phyloP scores from a whole-genome alignment of 108 stramenopile genomes.

The Hondaea fermentalgiana region DNA sequence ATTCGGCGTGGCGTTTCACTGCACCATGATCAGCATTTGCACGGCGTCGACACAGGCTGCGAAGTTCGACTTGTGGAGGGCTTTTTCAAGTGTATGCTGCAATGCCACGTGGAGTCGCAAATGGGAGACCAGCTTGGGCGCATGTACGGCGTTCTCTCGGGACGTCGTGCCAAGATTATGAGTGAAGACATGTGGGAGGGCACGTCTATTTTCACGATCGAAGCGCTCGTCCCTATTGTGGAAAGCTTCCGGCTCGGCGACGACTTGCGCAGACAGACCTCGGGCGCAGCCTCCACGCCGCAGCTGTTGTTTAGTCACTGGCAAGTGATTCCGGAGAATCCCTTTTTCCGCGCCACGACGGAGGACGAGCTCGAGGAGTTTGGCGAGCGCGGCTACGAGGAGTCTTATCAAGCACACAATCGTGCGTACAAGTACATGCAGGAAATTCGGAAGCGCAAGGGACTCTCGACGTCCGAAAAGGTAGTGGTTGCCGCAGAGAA shows the following conservation, averaged over 20 bases:
- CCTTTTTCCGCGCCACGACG: constrained; percentile 49
- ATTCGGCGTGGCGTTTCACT: not conserved
- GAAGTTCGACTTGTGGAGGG: constrained; percentile 47
- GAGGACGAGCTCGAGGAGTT: constrained; percentile 50
- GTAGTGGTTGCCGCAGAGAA: constrained; percentile 52
- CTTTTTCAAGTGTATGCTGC: constrained; percentile 36
- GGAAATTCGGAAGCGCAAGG: constrained; percentile 40
- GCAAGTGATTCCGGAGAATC: constrained; percentile 45
- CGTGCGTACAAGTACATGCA: constrained; percentile 38
- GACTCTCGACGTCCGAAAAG: constrained; percentile 36
- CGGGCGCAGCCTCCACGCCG: constrained; percentile 47
- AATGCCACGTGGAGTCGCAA: constrained; percentile 31
- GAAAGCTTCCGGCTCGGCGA: constrained; percentile 44
- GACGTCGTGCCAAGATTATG: constrained; percentile 24
- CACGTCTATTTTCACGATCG: constrained; percentile 43
- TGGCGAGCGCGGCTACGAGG: constrained; percentile 38
- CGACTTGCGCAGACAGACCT: constrained; percentile 46
- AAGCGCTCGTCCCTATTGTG: constrained; percentile 39
- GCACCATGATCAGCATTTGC: not conserved
- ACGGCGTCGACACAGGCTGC: not conserved
- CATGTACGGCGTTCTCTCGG: constrained; percentile 45
- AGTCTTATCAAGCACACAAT: constrained; percentile 27
- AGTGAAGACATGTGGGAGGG: constrained; percentile 48
- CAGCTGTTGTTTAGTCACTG: constrained; percentile 52
- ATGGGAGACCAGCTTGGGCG: constrained; percentile 42